These are phyloP conservation scores for Nothopassalora personata DNA, from an alignment of 2,329 filamentous ascomycete genomes.

Conservation along the genomic window DNA sequence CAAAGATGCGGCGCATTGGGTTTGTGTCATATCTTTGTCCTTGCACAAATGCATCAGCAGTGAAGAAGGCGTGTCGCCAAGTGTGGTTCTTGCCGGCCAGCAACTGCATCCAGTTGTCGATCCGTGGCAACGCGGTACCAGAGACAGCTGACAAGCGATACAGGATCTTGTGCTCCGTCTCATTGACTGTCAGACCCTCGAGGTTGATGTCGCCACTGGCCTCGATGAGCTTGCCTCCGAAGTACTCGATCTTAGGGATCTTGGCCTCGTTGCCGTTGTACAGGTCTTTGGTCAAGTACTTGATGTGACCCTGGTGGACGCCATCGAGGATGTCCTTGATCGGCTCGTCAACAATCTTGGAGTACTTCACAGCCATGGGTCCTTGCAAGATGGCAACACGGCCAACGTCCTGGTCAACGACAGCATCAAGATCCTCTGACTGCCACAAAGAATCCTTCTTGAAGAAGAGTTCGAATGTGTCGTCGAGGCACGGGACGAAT, in stretches of 20 bases:
- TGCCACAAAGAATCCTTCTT: slow-evolving; percentile 99
- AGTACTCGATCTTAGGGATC: slow-evolving; percentile 88
- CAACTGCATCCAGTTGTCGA: slow-evolving; percentile 81
- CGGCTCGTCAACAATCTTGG: slow-evolving; percentile 83
- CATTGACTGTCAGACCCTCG: slow-evolving; percentile 78
- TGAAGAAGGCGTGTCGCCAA: slow-evolving; percentile 92
- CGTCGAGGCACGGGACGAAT: slow-evolving; percentile 91
- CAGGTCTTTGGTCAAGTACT: slow-evolving; percentile 69
- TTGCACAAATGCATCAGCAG: slow-evolving; percentile 88
- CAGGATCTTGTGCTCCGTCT: slow-evolving; percentile 72
- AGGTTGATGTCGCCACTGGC: slow-evolving; percentile 67
- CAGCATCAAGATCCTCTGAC: slow-evolving; percentile 92
- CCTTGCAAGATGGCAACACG: slow-evolving; percentile 95
- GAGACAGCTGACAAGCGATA: slow-evolving; percentile 77
- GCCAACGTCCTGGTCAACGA: slow-evolving; percentile 92
- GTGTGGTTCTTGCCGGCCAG: slow-evolving; percentile 80
- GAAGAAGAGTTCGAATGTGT: slow-evolving; percentile 99
- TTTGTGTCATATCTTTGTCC: slow-evolving; percentile 97
- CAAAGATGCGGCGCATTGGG: slow-evolving; percentile 85
- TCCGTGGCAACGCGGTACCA: slow-evolving; percentile 66
- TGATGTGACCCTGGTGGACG: slow-evolving; percentile 84
- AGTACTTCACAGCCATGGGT: slow-evolving; percentile 86
- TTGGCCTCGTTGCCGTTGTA: slow-evolving; percentile 68
- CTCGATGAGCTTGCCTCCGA: slow-evolving; percentile 80
- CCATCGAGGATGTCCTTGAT: slow-evolving; percentile 90